Evolutionary conservation across 2,329 filamentous ascomycete genomes (phyloP), one percentile per base, ranked within the genome.

Genomic region (Pseudogymnoascus destructans): DNA sequence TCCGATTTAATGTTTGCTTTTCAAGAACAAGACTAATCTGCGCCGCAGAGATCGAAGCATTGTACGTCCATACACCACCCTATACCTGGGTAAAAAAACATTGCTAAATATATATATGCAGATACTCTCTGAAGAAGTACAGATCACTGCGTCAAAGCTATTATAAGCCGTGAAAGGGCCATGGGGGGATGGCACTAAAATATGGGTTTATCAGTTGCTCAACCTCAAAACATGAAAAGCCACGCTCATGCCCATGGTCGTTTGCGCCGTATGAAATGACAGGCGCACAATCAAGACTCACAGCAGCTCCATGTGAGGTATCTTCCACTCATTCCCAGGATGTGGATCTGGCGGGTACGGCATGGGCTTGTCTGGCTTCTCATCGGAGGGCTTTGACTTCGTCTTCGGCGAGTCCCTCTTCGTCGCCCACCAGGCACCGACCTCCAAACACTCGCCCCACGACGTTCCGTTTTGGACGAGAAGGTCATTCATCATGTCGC

Each of bases 91-190:
- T 42, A 23, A 32, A 30, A 27, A 42, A 15, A 21, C n/a, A 52
- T 52, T 25, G 46, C 46, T 52, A 52, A 52, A 52, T 33, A 30
- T 59, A 23, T 58, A 64, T 66, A 62, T 65, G 62, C 70, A 95
- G 89, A 70, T 95, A 95, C 72, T 95, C 93, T 74, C 77, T 96
- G 66, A 95, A 95, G 76, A 81, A 87, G 70, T 96, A 96, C 74
- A 85, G 92, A 65, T 83, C 88, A 23, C 74, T 96, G 67, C 84
- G 86, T 19, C 25, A 52, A 32, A 52, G 46, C 46, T 52, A 52
- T 23, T 52, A 52, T 32, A 19, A 30, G 25, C 46, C 25, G n/a
- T 52, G 42, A 30, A 19, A 6, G 25, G 46, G 46, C 25, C 46
- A 52, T 10, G 46, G 46, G 15, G 46, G n/a, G 25, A 19, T 52